Evolutionary conservation across 345 rosid species (phyloP), one percentile per base, ranked within the genome.

Genomic region (Reutealis trisperma): DNA sequence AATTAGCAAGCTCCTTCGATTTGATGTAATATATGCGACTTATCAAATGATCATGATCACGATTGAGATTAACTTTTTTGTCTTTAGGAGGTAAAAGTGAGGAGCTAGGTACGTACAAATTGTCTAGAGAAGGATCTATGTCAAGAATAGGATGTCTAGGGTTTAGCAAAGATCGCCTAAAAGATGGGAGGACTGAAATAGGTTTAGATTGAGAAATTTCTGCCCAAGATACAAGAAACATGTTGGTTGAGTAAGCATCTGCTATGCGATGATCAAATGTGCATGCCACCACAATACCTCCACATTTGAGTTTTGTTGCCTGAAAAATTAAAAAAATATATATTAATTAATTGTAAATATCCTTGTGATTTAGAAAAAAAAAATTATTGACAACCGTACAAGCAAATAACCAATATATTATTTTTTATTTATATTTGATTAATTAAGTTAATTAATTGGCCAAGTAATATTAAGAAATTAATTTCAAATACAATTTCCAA

Each of bases 171-270:
- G 96, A 89, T 71, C 94, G 89, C 42, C 92, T 79, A 60, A 87
- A 91, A 37, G 85, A 86, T 24, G 97, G 97, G 3, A 76, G 62
- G 22, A 75, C 24, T 30, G 92, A 86, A 8, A 87, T 77, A 24
- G 89, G 83, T 25, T 83, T 82, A 0, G 87, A 84, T 41, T 74
- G 86, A 44, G 94, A 84, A 58, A 81, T 75, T 72, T 89, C 89
- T 1, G 96, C 88, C 97, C 97, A 93, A 7, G 96, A 89, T 1
- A 88, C 75, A 7, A 91, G 86, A 75, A 93, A 91, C 93, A 93
- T 86, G 82, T 93, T 90, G 80, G 81, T 79, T 6, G 97, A 90
- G 79, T 86, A 85, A 6, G 96, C 97, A 71, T 93, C 96, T 13
- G 96, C 89, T 57, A 90, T 75, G 69, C 97, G 93, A 62, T 91